Evolutionary conservation across 2,329 filamentous ascomycete genomes (phyloP), one percentile per base, ranked within the genome.

Genomic region (Penicillium janthinellum): DNA sequence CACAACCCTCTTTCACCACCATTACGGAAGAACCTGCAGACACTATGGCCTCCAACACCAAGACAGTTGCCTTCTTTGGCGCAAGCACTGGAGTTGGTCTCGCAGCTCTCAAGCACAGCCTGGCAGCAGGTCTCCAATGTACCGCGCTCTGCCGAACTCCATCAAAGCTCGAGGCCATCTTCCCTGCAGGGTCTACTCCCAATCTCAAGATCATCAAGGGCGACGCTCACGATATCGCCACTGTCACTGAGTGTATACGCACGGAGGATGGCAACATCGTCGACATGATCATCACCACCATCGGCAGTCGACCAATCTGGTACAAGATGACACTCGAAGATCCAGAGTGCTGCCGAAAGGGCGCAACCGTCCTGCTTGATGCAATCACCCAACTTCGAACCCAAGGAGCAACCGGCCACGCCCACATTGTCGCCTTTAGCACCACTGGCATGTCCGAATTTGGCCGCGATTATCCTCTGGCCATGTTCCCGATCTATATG

Each of bases 111-210:
- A 75, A 77, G 22, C 69, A 71, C 20, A 72, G 81, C 5, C 75
- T 85, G 44, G 70, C 75, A 31, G 77, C 77, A 3, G 79, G 79
- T 48, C 75, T 81, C 67, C 71, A 72, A 57, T 80, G 77, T 62
- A 75, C 74, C 48, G 82, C 82, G 1, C 62, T 86, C 8, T 82
- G 75, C 25, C 81, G 83, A 17, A 81, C 74, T 1, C 82, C 83
- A 1, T 65, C 74, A 4, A 85, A 84, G 66, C 79, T 86, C 49
- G 72, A 67, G 48, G 64, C 69, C 8, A 68, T 79, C n/a, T 76
- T 85, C 35, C 68, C 11, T 65, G 67, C 51, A 58, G 81, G 58
- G 56, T 73, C 62, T 59, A 64, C 35, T 7, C 61, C 64, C 12
- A 69, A 81, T 56, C 78, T 85, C 37, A 81, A 75, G 58, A 79